Base-by-base conservation (phyloP, 805 yeast species). In the Saccharomycopsis synnaedendra region DNA sequence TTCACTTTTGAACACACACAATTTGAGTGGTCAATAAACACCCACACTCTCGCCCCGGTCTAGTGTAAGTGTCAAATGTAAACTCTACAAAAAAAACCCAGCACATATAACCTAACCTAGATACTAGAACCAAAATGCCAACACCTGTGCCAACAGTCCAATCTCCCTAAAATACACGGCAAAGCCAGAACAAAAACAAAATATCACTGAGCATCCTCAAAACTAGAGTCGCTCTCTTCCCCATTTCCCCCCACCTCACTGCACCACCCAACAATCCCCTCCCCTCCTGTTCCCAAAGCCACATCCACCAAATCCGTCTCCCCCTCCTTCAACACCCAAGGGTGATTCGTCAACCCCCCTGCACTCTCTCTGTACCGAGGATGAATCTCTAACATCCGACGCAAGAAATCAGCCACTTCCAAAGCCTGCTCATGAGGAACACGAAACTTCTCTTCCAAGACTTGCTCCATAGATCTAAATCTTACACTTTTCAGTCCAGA, bases 351-450 rank as follows among this genome's bases (percentile, higher is more conserved):
- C 60, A 78, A 66, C 5, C 75, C 67, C 37, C 75, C 74, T 31
- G 79, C 74, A 63, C 78, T 83, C 44, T 67, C 70, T 46, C 85
- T 65, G 8, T 68, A 68, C 41, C 60, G 60, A 30, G 80, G 74
- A 55, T 72, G 69, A 55, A 70, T 68, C 43, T 63, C 65, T 42
- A 80, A 64, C 67, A 81, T 74, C 47, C 74, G 68, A 42, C 64
- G 55, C 37, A 80, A 63, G 50, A 80, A 75, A 48, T 69, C 74
- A 4, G 70, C 56, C 11, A 75, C 60, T 37, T 45, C 45, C 28
- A 9, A 6, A 32, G 45, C 43, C 27, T 48, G 50, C 28, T 27
- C 19, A 4, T 29, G 29, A 5, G 41, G 40, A 4, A 52, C 4
- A 29, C 43, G 47, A 32, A 41, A 47, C 32, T 45, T 32, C 6